Evolutionary conservation across 108 stramenopile genomes (phyloP), one percentile per base, ranked within the genome.

Genomic region (Cylindrotheca fusiformis): DNA sequence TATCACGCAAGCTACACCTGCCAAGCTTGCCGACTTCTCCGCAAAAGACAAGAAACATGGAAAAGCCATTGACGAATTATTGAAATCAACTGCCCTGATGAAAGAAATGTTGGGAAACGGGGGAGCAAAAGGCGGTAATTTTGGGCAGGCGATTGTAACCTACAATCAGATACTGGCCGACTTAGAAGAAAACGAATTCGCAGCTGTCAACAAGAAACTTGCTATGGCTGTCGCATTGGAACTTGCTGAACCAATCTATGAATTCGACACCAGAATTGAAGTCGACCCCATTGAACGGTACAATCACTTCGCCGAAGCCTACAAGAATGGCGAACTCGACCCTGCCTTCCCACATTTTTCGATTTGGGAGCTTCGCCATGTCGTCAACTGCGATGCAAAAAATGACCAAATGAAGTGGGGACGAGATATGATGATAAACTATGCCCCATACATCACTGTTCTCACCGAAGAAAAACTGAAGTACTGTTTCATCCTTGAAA

Each of bases 241-340:
- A 50, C 46, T 77, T 2, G 56, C 63, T 17, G 33, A 31, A 5
- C 66, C 72, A 14, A 54, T 74, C 19, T 22, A 27, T 53, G 55
- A 67, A 27, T 68, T 74, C 46, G 67, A 62, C 29, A 60, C 71
- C 0, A 63, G 67, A 44, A 52, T 67, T 32, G 22, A 17, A 5
- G 67, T 82, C 19, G 82, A 83, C 69, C 82, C 82, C 21, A n/a
- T 83, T 18, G 55, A 72, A 50, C 71, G 82, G 2, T 83, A 70
- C 53, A 20, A 52, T 21, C 78, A 83, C 51, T 83, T 73, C 56
- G 67, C 69, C n/a, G 59, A 72, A 28, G 82, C 82, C 1, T 77
- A 73, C 29, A 36, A 69, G 32, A 49, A 61, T 20, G 75, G 78
- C 10, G 78, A 83, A 58, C 60, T 83, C 31, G 82, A 83, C 47